These are phyloP conservation scores for Fusarium foetens DNA, from an alignment of 2,329 filamentous ascomycete species.

Conservation along the genomic window DNA sequence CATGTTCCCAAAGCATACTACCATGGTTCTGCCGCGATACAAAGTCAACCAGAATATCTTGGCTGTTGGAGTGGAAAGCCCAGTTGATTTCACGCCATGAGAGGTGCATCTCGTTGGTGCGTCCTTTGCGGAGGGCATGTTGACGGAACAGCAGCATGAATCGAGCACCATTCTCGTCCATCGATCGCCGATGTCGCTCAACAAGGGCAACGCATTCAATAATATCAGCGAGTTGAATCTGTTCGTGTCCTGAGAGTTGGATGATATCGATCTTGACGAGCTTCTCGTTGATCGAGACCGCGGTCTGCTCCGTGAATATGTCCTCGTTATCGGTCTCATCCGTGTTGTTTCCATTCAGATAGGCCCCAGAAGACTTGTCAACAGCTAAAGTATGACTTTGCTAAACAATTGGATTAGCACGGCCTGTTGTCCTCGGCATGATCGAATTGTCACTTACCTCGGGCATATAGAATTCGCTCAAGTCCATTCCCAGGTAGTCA, in stretches of 20 bases:
- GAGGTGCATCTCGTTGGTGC: conserved; percentile 72
- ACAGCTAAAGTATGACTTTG: conserved; percentile 26
- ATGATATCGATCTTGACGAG: conserved; percentile 79
- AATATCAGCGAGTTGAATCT: conserved; percentile 85
- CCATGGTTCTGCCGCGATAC: conserved; percentile 83
- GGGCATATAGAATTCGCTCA: conserved; percentile 66
- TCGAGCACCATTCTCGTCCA: conserved; percentile 89
- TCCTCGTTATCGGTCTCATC: conserved; percentile 66
- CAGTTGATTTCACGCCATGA: conserved; percentile 85
- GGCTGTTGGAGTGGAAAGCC: conserved; percentile 85
- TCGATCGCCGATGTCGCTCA: conserved; percentile 85
- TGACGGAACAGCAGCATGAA: conserved; percentile 91
- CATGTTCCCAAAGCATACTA: conserved; percentile 84
- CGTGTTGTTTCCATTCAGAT: conserved; percentile 49
- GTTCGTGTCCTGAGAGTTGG: conserved; percentile 84
- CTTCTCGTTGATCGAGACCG: conserved; percentile 77
- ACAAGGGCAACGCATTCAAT: conserved; percentile 86
- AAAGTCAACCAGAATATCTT: conserved; percentile 89
- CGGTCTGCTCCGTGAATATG: conserved; percentile 76
- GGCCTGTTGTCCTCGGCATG: neutral
- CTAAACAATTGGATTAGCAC: conserved; percentile 26
- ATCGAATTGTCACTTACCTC: conserved; percentile 31
- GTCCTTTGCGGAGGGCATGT: conserved; percentile 75
- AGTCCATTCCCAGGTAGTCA: conserved; percentile 74
- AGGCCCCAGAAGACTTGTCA: conserved; percentile 50